These are phyloP conservation scores for Calonectria pseudoreteaudii DNA, from an alignment of 2,329 filamentous ascomycete genomes.

Conservation along the genomic window DNA sequence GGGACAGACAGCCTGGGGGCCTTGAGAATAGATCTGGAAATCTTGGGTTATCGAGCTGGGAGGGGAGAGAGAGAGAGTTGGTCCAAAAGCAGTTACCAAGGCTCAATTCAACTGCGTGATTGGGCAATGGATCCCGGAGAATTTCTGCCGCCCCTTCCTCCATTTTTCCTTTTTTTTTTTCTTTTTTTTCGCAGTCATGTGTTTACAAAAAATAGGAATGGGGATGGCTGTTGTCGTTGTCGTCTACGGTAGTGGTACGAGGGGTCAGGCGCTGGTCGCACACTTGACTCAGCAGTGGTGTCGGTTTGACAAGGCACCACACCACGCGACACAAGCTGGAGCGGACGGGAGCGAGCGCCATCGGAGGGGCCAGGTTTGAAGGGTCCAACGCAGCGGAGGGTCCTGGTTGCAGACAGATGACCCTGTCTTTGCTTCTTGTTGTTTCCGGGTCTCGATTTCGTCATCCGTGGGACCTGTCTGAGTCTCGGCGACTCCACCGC, in stretches of 20 bases:
- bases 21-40: not conserved
- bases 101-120: constrained; percentile 7
- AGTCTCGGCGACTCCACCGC: not conserved
- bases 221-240: not conserved
- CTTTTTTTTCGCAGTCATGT: not conserved
- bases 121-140: constrained; percentile 5
- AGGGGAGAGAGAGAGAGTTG: too few relatives aligned
- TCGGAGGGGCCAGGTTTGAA: constrained; percentile 16
- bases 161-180: not conserved
- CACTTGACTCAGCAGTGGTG: constrained; percentile 26
- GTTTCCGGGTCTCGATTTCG: constrained; percentile 3
- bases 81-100: not conserved
- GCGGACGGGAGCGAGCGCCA: constrained; percentile 23
- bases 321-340: constrained; percentile 5
- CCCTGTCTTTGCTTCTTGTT: not conserved
- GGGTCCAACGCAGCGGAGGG: not conserved
- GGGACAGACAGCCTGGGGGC: too few relatives aligned
- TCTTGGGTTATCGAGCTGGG: not conserved
- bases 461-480: not conserved
- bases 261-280: constrained; percentile 27
- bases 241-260: constrained; percentile 25
- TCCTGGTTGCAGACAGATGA: not conserved
- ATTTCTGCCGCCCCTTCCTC: not conserved
- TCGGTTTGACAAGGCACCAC: constrained; percentile 8
- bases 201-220: not conserved